Evolutionary conservation across 306 rosid species (phyloP).

Genomic region (Glycine latifolia): DNA sequence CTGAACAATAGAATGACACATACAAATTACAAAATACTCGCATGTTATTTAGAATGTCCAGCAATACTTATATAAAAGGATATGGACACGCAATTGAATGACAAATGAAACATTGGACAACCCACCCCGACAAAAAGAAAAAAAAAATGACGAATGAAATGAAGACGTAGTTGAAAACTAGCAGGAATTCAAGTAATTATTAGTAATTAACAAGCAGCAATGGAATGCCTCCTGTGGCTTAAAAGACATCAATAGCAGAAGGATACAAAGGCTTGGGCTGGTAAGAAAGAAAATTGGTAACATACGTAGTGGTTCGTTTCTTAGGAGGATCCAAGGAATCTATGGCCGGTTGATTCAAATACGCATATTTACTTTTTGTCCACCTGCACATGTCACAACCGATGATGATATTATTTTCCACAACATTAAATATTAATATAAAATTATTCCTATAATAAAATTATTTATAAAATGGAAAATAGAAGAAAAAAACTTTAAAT

Average conservation of each 20-base stretch:
- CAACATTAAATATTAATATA: background rate
- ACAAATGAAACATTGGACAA: background rate
- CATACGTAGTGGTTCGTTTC: conserved; percentile 54
- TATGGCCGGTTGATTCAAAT: conserved; percentile 82
- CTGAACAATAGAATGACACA: background rate
- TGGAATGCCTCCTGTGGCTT: conserved; percentile 44
- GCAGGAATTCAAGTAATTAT: background rate
- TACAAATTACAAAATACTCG: background rate
- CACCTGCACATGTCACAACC: conserved; percentile 66
- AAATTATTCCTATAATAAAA: background rate
- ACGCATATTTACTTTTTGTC: conserved; percentile 90
- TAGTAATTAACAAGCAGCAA: conserved; percentile 4
- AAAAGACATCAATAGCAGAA: conserved; percentile 77
- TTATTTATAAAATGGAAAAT: background rate
- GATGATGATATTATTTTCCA: background rate
- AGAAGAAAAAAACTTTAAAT: background rate
- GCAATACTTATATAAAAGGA: conserved; percentile 1
- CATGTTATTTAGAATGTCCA: conserved; percentile 5
- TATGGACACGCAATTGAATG: conserved; percentile 31
- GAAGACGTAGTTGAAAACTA: background rate
- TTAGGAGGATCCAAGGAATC: conserved; percentile 62
- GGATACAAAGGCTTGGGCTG: conserved; percentile 64
- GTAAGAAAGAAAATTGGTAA: conserved; percentile 60
- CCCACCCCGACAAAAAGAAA: no score
- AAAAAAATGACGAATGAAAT: conserved; percentile 22